These are phyloP conservation scores for Phytopythium kandeliae DNA, from an alignment of 352 stramenopile genomes.

Conservation along the genomic window DNA sequence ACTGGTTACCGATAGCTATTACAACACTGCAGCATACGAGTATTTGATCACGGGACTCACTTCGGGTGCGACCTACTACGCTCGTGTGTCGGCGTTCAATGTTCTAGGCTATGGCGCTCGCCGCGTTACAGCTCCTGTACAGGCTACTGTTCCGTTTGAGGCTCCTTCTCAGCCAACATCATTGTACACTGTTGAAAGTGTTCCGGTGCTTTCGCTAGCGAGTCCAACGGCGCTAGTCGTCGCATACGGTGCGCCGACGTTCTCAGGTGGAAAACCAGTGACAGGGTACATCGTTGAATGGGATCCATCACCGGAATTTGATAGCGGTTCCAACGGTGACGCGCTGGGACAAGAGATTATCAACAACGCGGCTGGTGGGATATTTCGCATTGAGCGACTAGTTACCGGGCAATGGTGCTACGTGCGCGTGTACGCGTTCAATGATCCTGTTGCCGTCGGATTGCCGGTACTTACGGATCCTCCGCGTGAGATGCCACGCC, in stretches of 20 bases:
- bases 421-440: constrained; percentile 66
- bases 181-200: constrained; percentile 50
- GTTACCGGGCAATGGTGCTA: constrained; percentile 46
- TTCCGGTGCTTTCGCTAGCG: constrained; percentile 61
- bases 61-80: constrained; percentile 57
- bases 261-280: constrained; percentile 84
- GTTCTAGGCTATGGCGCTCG: constrained; percentile 56
- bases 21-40: constrained; percentile 27
- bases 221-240: constrained; percentile 70
- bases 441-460: constrained; percentile 42
- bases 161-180: constrained; percentile 41
- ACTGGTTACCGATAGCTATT: constrained; percentile 6
- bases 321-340: constrained; percentile 54
- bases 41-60: constrained; percentile 54
- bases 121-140: constrained; percentile 48
- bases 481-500: constrained; percentile 52
- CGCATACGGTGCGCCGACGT: constrained; percentile 69
- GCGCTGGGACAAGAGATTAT: constrained; percentile 38
- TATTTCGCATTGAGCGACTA: constrained; percentile 49
- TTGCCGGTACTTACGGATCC: constrained; percentile 37
- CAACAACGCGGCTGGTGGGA: constrained; percentile 8
- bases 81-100: constrained; percentile 64
- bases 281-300: constrained; percentile 91
- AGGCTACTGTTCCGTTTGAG: constrained; percentile 60
- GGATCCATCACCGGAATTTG: constrained; percentile 75